A percentile compares a stretch with the other conserved stretches of the same genome.
Conservation (phyloP, 495 filamentous ascomycete genomes). For the Aspergillus kassunensis region DNA sequence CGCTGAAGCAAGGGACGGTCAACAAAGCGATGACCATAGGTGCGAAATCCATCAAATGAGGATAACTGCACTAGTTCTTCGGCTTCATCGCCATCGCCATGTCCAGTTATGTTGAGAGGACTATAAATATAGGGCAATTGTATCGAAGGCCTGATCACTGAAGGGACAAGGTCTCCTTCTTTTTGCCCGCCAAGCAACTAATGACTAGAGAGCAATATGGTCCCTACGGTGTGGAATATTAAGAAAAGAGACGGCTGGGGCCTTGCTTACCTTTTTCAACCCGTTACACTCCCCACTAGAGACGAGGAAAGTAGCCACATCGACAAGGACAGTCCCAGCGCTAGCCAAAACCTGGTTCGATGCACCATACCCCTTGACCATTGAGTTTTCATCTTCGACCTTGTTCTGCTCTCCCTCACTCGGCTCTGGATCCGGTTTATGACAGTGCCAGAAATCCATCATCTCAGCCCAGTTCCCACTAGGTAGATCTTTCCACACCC, state of each 20-base stretch:
- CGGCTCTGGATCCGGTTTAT: constrained; percentile 86
- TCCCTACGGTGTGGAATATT: constrained; percentile 1
- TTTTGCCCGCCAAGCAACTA: constrained; percentile 54
- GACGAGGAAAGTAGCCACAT: constrained; percentile 71
- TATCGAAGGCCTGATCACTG: constrained; percentile 73
- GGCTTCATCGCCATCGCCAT: constrained; percentile 9
- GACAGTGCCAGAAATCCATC: constrained; percentile 99
- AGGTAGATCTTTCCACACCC: constrained; percentile 88
- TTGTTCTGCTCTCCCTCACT: constrained; percentile 31
- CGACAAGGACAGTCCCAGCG: constrained; percentile 68
- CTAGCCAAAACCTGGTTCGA: constrained; percentile 62
- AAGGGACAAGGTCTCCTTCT: constrained; percentile 76
- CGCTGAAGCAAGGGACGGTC: constrained; percentile 9
- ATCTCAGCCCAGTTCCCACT: constrained; percentile 98
- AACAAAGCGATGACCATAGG: constrained; percentile 39
- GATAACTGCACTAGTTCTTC: constrained; percentile 27
- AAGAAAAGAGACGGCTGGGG: constrained; percentile 17
- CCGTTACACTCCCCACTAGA: constrained; percentile 57
- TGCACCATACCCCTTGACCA: constrained; percentile 70
- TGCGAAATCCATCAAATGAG: constrained; percentile 45
- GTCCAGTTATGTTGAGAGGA: constrained; percentile 16
- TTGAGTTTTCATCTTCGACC: constrained; percentile 39
- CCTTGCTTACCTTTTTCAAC: constrained; percentile 55
- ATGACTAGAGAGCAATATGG: neutral
- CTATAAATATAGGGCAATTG: constrained; percentile 73